A percentile compares a stretch with the other conserved stretches of the same genome.
Evolutionary conservation across 257 asterid genomes (phyloP).

Genomic region (Gentiana straminea): DNA sequence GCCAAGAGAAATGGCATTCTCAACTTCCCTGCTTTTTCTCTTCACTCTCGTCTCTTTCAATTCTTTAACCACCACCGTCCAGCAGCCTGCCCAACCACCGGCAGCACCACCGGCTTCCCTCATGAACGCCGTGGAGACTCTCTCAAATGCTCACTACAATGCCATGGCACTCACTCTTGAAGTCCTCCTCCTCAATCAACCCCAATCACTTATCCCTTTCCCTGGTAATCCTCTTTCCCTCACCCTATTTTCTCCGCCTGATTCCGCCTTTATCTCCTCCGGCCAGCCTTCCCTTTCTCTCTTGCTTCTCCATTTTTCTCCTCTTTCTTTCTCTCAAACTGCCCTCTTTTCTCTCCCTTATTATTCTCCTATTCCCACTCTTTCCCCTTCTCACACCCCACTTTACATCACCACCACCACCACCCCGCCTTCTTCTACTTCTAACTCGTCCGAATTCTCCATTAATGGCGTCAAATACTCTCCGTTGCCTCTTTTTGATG

Average conservation of each 20-base stretch:
- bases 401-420: slow-evolving; percentile 18
- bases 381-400: slow-evolving; percentile 38
- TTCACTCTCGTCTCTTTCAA: slow-evolving; percentile 16
- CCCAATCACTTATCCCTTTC: slow-evolving; percentile 8
- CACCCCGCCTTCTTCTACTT: slow-evolving; percentile 19
- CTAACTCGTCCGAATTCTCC: slow-evolving; percentile 15
- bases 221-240: slow-evolving; percentile 18
- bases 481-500: slow-evolving; percentile 45
- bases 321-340: slow-evolving; percentile 42
- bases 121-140: slow-evolving; percentile 54
- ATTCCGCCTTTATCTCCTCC: slow-evolving; percentile 32
- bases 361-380: slow-evolving; percentile 43
- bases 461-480: slow-evolving; percentile 38
- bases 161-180: slow-evolving; percentile 71
- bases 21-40: slow-evolving; percentile 7
- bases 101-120: slow-evolving; percentile 29
- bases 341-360: slow-evolving; percentile 55
- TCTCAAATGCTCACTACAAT: slow-evolving; percentile 43
- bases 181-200: slow-evolving; percentile 25
- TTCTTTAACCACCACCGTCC: slow-evolving; percentile 11
- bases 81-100: slow-evolving; percentile 17
- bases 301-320: slow-evolving; percentile 68
- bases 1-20: slow-evolving; percentile 35
- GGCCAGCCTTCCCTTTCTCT: slow-evolving; percentile 65
- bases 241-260: slow-evolving; percentile 71